phyloP scores from a whole-genome alignment of 306 rosid genomes.

The Leucaena leucocephala region DNA sequence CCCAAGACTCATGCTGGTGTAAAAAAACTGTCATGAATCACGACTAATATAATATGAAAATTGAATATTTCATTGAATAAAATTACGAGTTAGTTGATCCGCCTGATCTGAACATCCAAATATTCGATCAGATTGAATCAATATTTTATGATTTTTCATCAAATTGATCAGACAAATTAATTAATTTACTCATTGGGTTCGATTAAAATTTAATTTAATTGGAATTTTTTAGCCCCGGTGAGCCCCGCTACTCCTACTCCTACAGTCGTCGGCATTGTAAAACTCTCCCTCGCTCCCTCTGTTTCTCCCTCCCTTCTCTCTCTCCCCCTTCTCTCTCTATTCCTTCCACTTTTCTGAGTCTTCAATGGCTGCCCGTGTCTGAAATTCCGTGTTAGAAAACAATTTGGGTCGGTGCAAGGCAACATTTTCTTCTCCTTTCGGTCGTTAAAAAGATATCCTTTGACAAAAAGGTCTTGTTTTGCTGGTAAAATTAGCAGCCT shows the following conservation, averaged over 20 bases:
- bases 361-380: conserved; percentile 61
- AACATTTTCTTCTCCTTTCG: conserved; percentile 49
- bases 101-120: not conserved
- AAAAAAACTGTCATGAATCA: not conserved
- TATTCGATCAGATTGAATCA: not conserved
- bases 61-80: not conserved
- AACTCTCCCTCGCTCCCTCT: conserved; percentile 43
- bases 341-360: conserved; percentile 59
- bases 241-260: conserved; percentile 57
- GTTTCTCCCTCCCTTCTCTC: conserved; percentile 41
- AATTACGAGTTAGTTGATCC: not conserved
- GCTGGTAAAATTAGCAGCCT: conserved; percentile 36
- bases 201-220: not conserved
- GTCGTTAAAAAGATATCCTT: conserved; percentile 57
- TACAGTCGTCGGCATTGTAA: conserved; percentile 59
- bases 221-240: not conserved
- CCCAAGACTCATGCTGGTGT: not conserved
- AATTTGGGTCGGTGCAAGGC: conserved; percentile 69
- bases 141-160: not conserved
- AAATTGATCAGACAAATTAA: not conserved
- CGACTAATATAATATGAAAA: not conserved
- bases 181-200: too few species aligned
- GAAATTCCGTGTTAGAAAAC: conserved; percentile 46
- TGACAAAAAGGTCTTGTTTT: conserved; percentile 43
- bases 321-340: conserved; percentile 9